Conservation (phyloP, 148 eudicot genomes). For the Vaccinium vitisidaea region DNA sequence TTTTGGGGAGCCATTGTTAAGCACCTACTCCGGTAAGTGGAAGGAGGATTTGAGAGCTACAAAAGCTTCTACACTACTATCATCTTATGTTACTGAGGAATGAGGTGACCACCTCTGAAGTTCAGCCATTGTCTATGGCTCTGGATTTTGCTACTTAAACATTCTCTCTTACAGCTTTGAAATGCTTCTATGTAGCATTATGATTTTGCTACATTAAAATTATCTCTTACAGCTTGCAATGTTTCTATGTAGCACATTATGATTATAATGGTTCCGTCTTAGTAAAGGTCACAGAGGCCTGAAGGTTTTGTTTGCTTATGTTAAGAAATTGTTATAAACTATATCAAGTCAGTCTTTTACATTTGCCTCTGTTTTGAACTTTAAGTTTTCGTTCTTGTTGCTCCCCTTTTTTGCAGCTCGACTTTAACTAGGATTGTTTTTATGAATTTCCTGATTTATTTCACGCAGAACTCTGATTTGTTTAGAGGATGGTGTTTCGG, state of each 20-base stretch:
- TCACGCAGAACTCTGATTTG: neutral
- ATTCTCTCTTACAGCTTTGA: neutral
- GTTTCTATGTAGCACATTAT: neutral
- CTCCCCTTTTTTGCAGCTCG: neutral
- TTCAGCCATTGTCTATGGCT: neutral
- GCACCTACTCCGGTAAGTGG: neutral
- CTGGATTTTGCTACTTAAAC: neutral
- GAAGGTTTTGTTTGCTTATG: conserved; percentile 8
- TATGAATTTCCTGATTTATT: neutral
- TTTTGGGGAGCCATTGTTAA: neutral
- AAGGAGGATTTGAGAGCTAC: conserved; percentile 14
- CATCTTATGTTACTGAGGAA: neutral
- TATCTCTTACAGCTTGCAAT: neutral
- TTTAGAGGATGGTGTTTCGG: neutral
- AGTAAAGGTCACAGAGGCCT: neutral
- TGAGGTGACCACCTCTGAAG: neutral
- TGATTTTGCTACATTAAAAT: neutral
- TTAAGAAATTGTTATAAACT: neutral
- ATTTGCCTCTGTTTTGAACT: neutral
- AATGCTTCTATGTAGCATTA: neutral
- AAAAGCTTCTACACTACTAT: neutral
- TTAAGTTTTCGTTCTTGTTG: neutral
- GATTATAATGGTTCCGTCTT: neutral
- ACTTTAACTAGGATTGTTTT: neutral
- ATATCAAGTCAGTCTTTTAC: neutral